Evolutionary conservation across 345 rosid species (phyloP).

Genomic region (Turritis glabra): DNA sequence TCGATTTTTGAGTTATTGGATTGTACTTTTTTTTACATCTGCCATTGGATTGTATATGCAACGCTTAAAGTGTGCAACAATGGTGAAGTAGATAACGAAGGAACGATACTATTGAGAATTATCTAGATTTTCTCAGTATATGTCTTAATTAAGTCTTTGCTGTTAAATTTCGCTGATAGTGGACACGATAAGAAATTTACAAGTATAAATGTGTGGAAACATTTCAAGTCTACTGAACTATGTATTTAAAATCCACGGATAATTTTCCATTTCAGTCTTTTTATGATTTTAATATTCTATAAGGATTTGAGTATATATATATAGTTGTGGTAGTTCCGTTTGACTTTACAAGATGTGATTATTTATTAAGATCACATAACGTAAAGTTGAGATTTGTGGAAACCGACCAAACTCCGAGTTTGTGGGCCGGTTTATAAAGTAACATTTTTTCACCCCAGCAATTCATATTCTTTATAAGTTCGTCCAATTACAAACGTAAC

Average conservation of each 20-base stretch:
- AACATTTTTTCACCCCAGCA: conserved; percentile 4
- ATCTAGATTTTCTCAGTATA: background rate
- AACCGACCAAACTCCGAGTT: conserved; percentile 38
- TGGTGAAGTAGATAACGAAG: no score
- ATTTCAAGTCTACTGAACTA: background rate
- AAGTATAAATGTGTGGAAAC: background rate
- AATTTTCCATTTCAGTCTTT: background rate
- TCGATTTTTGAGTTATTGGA: no score
- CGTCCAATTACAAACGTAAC: conserved; percentile 19
- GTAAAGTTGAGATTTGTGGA: conserved; percentile 23
- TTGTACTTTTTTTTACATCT: no score
- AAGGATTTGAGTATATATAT: background rate
- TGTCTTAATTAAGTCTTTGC: background rate
- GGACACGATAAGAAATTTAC: background rate
- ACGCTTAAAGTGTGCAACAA: no score
- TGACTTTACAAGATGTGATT: conserved; percentile 28
- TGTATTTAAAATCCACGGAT: background rate
- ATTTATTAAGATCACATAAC: conserved; percentile 12
- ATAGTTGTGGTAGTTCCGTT: conserved; percentile 24
- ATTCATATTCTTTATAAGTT: conserved; percentile 1
- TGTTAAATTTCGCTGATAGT: background rate
- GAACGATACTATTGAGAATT: background rate
- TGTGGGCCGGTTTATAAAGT: conserved; percentile 27
- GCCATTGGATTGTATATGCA: no score
- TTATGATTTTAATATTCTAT: background rate